These are phyloP conservation scores for Fusarium ambrosium DNA, from an alignment of 2,329 filamentous ascomycete genomes.

Conservation along the genomic window DNA sequence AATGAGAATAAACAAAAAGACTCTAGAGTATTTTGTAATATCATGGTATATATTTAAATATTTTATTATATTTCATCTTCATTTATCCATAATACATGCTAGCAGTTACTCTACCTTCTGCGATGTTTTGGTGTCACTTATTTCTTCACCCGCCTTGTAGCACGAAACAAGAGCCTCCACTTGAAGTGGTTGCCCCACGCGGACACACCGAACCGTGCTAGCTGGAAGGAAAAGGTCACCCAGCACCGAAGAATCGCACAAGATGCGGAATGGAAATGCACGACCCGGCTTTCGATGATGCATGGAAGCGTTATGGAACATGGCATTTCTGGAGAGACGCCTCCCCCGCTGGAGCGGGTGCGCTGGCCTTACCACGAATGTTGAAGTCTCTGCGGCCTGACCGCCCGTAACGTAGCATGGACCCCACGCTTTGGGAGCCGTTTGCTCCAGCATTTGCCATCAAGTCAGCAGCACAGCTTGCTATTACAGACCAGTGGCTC, in stretches of 20 bases:
- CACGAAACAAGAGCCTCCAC: constrained; percentile 5
- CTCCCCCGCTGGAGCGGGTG: constrained; percentile 4
- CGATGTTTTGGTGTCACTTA: background rate
- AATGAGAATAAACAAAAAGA: background rate
- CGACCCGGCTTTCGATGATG: constrained; percentile 5
- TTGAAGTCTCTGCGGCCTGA: constrained; percentile 5
- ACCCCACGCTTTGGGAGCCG: constrained; percentile 1
- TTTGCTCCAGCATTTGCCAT: background rate
- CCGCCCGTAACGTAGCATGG: constrained; percentile 34
- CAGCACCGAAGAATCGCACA: background rate
- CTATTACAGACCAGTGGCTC: background rate
- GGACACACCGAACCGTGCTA: constrained; percentile 44
- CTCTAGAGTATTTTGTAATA: background rate
- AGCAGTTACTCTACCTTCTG: background rate
- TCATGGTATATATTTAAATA: too few species aligned
- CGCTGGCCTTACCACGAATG: background rate
- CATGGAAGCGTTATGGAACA: constrained; percentile 23
- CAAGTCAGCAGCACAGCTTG: background rate
- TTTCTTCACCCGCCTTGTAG: background rate
- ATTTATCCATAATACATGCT: background rate
- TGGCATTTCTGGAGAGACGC: constrained; percentile 6
- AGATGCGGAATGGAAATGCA: constrained; percentile 8
- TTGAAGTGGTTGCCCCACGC: constrained; percentile 19
- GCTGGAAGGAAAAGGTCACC: constrained; percentile 26
- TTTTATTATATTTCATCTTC: background rate